These are phyloP conservation scores for Tribonema minus DNA, from an alignment of 108 stramenopile species.

Conservation along the genomic window DNA sequence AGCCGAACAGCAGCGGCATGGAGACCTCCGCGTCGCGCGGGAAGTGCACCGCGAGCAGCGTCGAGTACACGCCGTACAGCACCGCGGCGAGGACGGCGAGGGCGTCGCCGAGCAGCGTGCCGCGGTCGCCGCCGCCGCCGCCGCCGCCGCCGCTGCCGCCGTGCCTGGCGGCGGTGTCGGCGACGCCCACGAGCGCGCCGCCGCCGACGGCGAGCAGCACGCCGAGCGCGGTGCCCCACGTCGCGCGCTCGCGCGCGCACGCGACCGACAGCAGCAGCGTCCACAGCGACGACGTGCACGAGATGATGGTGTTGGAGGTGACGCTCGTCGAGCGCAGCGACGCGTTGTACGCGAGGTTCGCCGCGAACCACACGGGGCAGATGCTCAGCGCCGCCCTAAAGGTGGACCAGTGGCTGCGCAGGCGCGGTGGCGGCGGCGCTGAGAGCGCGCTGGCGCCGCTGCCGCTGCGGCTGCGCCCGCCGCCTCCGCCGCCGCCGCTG, in stretches of 20 bases:
- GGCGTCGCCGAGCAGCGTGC: constrained; percentile 14
- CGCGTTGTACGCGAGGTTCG: constrained; percentile 78
- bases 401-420: not conserved
- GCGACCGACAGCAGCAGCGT: constrained; percentile 68
- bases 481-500: not conserved
- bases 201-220: constrained; percentile 44
- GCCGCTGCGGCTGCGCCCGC: not conserved
- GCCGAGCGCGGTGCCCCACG: constrained; percentile 12
- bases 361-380: constrained; percentile 82
- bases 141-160: too few relatives aligned
- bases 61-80: constrained; percentile 56
- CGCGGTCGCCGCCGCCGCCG: not conserved
- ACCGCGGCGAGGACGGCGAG: constrained; percentile 3
- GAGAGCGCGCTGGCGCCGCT: too few relatives aligned
- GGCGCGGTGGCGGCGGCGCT: not conserved
- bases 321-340: constrained; percentile 82
- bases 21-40: constrained; percentile 62
- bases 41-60: constrained; percentile 7
- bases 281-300: constrained; percentile 81
- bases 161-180: too few relatives aligned
- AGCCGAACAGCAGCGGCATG: constrained; percentile 86
- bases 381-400: constrained; percentile 42
- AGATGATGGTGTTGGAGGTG: constrained; percentile 81
- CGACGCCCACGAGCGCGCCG: constrained; percentile 32
- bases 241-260: constrained; percentile 14